phyloP scores from a whole-genome alignment of 352 stramenopile genomes.

The Phytopythium helicoides region DNA sequence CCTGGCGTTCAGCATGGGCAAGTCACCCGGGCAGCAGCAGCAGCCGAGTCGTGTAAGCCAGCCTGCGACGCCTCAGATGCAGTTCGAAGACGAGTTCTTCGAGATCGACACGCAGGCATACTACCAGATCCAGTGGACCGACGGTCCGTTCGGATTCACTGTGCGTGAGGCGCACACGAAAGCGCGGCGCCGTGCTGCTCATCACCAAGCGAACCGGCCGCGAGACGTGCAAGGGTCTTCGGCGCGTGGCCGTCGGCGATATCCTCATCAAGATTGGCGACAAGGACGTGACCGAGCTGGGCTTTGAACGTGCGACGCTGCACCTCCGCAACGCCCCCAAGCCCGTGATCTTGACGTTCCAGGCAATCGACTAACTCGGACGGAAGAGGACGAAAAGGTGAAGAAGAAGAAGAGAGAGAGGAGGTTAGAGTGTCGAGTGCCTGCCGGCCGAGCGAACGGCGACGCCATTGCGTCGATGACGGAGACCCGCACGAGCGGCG shows the following conservation, averaged over 20 bases:
- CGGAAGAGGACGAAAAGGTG: no score
- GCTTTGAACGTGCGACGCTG: conserved; percentile 73
- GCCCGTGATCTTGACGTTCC: conserved; percentile 73
- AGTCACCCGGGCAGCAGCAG: conserved; percentile 15
- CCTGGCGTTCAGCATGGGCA: conserved; percentile 21
- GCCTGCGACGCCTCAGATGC: conserved; percentile 14
- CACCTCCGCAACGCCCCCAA: conserved; percentile 75
- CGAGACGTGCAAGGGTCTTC: conserved; percentile 68
- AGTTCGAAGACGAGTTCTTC: conserved; percentile 51
- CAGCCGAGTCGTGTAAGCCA: conserved; percentile 3
- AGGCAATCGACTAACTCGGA: conserved; percentile 57
- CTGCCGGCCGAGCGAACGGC: no score
- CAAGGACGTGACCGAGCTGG: conserved; percentile 59
- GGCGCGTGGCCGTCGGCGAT: conserved; percentile 71
- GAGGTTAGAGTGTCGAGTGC: no score
- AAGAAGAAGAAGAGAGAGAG: no score
- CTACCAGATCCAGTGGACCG: conserved; percentile 80
- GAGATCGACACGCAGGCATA: conserved; percentile 65
- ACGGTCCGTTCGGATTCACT: conserved; percentile 77
- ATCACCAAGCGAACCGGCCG: conserved; percentile 83
- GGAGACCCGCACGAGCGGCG: no score
- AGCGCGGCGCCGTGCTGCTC: conserved; percentile 62
- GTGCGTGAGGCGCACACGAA: conserved; percentile 74
- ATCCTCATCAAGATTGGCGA: conserved; percentile 77
- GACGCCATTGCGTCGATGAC: no score